These are phyloP conservation scores for Phytophthora fragariae DNA, from an alignment of 352 stramenopile species.

Conservation along the genomic window DNA sequence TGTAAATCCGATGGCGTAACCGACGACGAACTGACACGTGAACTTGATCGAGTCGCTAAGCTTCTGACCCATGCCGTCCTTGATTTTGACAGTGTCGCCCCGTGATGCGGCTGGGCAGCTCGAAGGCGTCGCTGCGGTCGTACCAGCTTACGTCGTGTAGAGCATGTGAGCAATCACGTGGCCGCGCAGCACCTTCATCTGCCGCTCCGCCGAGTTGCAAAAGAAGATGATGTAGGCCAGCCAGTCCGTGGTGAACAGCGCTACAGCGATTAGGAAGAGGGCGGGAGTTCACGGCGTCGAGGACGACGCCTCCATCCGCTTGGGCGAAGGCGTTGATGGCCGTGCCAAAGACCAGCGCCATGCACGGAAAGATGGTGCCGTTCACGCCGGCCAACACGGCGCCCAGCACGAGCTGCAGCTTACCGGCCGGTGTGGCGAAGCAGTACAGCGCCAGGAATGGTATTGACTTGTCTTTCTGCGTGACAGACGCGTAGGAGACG, in stretches of 20 bases:
- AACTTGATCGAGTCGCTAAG: constrained; percentile 49
- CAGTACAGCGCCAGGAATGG: constrained; percentile 46
- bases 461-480: constrained; percentile 11
- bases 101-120: constrained; percentile 45
- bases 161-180: constrained; percentile 48
- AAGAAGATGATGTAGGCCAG: constrained; percentile 22
- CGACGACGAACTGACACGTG: constrained; percentile 42
- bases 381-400: constrained; percentile 47
- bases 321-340: constrained; percentile 49
- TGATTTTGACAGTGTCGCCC: constrained; percentile 58
- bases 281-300: constrained; percentile 33
- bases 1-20: constrained; percentile 51
- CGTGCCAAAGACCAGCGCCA: constrained; percentile 60
- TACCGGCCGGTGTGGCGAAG: constrained; percentile 44
- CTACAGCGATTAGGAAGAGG: constrained; percentile 36
- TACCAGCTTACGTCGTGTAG: constrained; percentile 58
- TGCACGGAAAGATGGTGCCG: constrained; percentile 56
- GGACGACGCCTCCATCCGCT: constrained; percentile 37
- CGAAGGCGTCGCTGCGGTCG: constrained; percentile 41
- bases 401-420: constrained; percentile 37
- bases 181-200: constrained; percentile 48
- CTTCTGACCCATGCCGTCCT: constrained; percentile 57
- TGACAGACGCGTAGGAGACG: background rate
- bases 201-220: constrained; percentile 30
- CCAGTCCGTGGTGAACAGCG: constrained; percentile 39